Evolutionary conservation across 2,329 filamentous ascomycete species (phyloP), one percentile per base, ranked within the genome.

Genomic region (Penicillium thymicola): DNA sequence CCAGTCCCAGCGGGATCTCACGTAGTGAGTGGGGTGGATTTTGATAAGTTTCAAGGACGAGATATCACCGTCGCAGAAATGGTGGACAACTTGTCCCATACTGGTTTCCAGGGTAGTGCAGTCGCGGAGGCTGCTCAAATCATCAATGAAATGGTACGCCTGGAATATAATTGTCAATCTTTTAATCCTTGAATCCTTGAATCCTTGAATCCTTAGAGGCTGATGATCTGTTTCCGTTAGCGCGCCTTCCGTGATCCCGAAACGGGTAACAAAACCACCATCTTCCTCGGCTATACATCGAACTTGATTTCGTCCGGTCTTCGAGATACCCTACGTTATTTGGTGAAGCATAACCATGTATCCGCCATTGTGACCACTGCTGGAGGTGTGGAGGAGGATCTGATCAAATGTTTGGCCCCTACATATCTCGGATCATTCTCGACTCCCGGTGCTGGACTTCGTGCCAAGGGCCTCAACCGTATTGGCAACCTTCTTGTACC

Each of bases 241-340:
- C 84, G 91, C 70, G 82, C 84, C 55, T 97, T 90, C 88, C 82
- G 82, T 59, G 89, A 96, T 71, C 85, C 90, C 0, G 89, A 92
- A 69, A 89, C 89, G 2, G 85, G 85, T 14, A 85, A 89, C 27
- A 84, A 84, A 67, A 94, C 94, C 18, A 97, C 94, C 58, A 93
- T 99, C 66, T 97, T 99, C 76, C 85, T 99, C 9, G 94, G 94
- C 55, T 99, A 97, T 78, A 99, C 94, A 10, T 96, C 91, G 49
- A 99, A 99, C 73, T 82, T 99, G 66, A 97, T 99, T 69, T 97
- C 94, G 0, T 99, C 93, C 4, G 94, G 94, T 9, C 84, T 99
- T 30, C 86, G 94, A 52, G 92, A 96, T 64, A 92, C 92, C 36
- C 80, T 99, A 63, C 89, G 94, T 55, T 99, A 92, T 78, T 85